These are phyloP conservation scores for Serendipita sp. DNA, from an alignment of 768 basidiomycete genomes.

Conservation along the genomic window DNA sequence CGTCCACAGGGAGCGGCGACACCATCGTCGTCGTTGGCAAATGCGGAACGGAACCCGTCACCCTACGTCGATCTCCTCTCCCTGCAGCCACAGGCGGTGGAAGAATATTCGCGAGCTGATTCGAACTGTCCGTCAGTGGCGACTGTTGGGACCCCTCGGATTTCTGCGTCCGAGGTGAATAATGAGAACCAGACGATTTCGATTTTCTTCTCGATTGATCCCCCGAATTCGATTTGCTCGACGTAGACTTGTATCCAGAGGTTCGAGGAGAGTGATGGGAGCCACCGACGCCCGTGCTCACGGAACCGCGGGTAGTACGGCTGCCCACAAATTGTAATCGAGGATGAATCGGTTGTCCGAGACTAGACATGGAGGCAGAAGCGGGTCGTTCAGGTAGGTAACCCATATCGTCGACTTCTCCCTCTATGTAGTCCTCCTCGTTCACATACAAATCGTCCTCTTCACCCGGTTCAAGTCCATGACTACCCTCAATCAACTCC, in stretches of 20 bases:
- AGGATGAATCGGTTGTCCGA: conserved; percentile 50
- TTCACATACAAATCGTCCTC: conserved; percentile 1
- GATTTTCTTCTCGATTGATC: neutral
- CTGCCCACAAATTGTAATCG: conserved; percentile 8
- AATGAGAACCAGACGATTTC: neutral
- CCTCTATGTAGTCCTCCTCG: conserved; percentile 16
- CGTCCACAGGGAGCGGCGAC: neutral
- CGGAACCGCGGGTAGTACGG: conserved; percentile 1
- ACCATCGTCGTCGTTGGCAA: conserved; percentile 6
- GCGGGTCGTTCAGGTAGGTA: conserved; percentile 40
- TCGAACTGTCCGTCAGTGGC: neutral
- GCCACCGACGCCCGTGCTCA: neutral
- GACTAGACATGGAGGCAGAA: conserved; percentile 71
- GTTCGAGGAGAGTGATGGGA: neutral
- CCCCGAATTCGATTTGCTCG: conserved; percentile 2
- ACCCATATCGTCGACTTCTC: conserved; percentile 20
- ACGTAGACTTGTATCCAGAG: neutral
- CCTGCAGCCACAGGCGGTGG: conserved; percentile 1
- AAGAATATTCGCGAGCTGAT: neutral
- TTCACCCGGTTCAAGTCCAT: conserved; percentile 14
- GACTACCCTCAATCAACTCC: conserved; percentile 30
- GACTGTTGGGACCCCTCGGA: neutral
- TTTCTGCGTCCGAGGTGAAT: neutral
- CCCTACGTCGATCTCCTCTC: neutral
- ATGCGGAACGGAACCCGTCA: neutral